phyloP scores from a whole-genome alignment of 805 yeast genomes.

The Yamadazyma philogaea region DNA sequence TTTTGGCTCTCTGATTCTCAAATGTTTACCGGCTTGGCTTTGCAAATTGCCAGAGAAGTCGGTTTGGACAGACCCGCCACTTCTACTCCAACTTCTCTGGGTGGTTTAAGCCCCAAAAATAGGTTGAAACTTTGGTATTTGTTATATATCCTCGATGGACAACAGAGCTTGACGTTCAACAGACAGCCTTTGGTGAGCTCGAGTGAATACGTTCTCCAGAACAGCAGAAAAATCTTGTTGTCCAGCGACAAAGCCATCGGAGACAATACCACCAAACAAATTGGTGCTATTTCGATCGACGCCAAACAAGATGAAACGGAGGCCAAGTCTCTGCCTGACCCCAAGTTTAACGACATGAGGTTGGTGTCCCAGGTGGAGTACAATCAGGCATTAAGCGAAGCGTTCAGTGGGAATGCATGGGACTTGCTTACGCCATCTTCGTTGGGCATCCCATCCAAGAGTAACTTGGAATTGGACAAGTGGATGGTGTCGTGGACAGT shows the following conservation, averaged over 20 bases:
- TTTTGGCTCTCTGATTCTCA: conserved; percentile 67
- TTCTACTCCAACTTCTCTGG: neutral
- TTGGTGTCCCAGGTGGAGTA: conserved; percentile 66
- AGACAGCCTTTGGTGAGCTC: conserved; percentile 54
- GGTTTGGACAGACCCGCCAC: conserved; percentile 37
- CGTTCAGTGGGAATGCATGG: conserved; percentile 60
- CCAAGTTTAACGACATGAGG: conserved; percentile 46
- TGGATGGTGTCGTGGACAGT: conserved; percentile 86
- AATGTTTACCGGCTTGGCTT: conserved; percentile 63
- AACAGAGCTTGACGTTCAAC: conserved; percentile 59
- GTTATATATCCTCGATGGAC: conserved; percentile 63
- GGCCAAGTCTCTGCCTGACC: neutral
- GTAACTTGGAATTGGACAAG: conserved; percentile 63
- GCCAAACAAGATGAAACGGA: neutral
- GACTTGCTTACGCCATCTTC: conserved; percentile 55
- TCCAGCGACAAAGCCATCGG: conserved; percentile 9
- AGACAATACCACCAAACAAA: neutral
- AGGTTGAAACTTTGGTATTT: conserved; percentile 64
- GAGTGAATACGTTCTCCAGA: conserved; percentile 41
- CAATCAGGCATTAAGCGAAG: conserved; percentile 59
- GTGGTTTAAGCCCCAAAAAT: conserved; percentile 29
- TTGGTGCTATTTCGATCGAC: neutral
- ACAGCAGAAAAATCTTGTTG: conserved; percentile 39
- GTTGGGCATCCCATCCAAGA: conserved; percentile 66
- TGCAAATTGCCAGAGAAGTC: conserved; percentile 60